Percentiles rank a stretch among this genome's conserved stretches.
phyloP scores from a whole-genome alignment of 345 rosid species.

The Zanthoxylum bungeanum region DNA sequence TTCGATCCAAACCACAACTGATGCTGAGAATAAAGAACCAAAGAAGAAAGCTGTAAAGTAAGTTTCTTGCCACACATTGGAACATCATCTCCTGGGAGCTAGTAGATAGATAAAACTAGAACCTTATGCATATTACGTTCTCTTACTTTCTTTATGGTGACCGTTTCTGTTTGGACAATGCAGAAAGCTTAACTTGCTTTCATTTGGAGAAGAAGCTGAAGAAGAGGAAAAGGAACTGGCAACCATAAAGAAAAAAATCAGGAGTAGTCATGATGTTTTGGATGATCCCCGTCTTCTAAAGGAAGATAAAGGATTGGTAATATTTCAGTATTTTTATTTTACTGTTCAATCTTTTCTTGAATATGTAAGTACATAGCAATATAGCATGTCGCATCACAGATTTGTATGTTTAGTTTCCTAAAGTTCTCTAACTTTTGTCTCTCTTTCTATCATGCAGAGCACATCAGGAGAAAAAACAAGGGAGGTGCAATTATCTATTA shows the following conservation, averaged over 20 bases:
- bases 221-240: slow-evolving; percentile 90
- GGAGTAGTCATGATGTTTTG: slow-evolving; percentile 95
- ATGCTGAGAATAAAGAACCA: slow-evolving; percentile 48
- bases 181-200: slow-evolving; percentile 87
- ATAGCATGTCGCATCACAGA: not conserved
- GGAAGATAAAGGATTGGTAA: slow-evolving; percentile 62
- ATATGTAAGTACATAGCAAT: not conserved
- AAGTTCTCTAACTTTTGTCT: not conserved
- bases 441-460: slow-evolving; percentile 36
- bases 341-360: not conserved
- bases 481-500: slow-evolving; percentile 66
- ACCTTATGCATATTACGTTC: not conserved
- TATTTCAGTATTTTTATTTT: not conserved
- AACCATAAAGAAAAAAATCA: slow-evolving; percentile 68
- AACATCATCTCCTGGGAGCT: slow-evolving; percentile 4
- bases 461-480: slow-evolving; percentile 49
- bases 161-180: slow-evolving; percentile 26
- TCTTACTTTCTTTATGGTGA: slow-evolving; percentile 15
- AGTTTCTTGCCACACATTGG: slow-evolving; percentile 19
- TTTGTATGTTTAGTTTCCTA: not conserved
- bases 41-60: slow-evolving; percentile 81
- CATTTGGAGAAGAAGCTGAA: slow-evolving; percentile 98
- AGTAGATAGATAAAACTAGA: not conserved
- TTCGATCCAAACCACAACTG: slow-evolving; percentile 29
- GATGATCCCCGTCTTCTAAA: slow-evolving; percentile 90